These are phyloP conservation scores for Globisporangium iwayamae DNA, from an alignment of 352 stramenopile species.

Conservation along the genomic window DNA sequence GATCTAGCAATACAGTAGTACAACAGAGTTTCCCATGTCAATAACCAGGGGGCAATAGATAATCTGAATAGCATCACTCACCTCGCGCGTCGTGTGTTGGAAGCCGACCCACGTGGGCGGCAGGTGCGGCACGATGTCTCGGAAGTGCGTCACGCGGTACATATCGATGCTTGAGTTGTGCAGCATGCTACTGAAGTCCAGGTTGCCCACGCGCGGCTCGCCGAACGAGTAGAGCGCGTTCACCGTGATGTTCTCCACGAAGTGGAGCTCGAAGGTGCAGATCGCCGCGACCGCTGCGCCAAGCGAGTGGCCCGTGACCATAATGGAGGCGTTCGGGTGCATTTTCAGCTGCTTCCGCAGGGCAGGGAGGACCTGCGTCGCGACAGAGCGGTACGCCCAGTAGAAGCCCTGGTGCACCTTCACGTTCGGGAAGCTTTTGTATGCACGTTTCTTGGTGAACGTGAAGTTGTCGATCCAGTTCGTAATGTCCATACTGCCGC, in stretches of 20 bases:
- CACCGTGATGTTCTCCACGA: slow-evolving; percentile 55
- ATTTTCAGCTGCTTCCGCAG: slow-evolving; percentile 28
- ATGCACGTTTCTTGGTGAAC: slow-evolving; percentile 71
- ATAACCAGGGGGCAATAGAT: not conserved
- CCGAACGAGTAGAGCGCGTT: slow-evolving; percentile 68
- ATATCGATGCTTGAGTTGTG: slow-evolving; percentile 53
- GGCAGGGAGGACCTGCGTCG: slow-evolving; percentile 35
- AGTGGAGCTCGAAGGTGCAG: slow-evolving; percentile 70
- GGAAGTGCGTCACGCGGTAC: slow-evolving; percentile 74
- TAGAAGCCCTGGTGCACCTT: slow-evolving; percentile 79
- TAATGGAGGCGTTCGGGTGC: slow-evolving; percentile 42
- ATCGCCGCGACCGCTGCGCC: slow-evolving; percentile 69
- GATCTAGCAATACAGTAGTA: slow-evolving; percentile 33
- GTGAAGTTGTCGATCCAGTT: slow-evolving; percentile 88
- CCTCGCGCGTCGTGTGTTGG: slow-evolving; percentile 69
- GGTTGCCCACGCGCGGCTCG: slow-evolving; percentile 72
- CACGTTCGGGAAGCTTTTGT: slow-evolving; percentile 53
- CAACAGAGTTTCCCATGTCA: not conserved
- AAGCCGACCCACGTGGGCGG: slow-evolving; percentile 77
- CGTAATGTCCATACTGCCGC: slow-evolving; percentile 74
- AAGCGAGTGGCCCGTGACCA: slow-evolving; percentile 75
- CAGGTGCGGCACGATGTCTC: slow-evolving; percentile 73
- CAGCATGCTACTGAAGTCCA: slow-evolving; percentile 53
- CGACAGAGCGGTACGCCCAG: slow-evolving; percentile 72
- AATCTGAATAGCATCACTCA: slow-evolving; percentile 15